Evolutionary conservation across 1,284 basidiomycete genomes (phyloP), one percentile per base, ranked within the genome.

Genomic region (Sparassis latifolia): DNA sequence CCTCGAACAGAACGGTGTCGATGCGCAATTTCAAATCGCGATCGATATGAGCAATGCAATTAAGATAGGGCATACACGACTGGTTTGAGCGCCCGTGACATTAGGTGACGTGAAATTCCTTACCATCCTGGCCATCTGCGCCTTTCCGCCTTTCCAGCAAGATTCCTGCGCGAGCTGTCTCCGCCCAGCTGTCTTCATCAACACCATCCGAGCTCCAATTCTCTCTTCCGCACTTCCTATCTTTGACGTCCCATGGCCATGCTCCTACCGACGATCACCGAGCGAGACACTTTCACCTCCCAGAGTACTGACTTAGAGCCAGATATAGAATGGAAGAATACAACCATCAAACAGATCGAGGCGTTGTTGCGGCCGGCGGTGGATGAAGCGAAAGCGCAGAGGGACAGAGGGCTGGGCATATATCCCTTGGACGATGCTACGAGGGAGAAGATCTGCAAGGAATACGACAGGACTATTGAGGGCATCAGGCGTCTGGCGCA

Each of bases 311-410:
- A 78, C 62, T 58, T 74, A 49, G 79, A 82, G 57, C 78, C 77
- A 3, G 74, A 79, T 62, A 71, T 75, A 4, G 64, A 69, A 50
- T 82, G 80, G 80, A 81, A 80, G 59, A 60, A 55, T 29, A 53
- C 56, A 1, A 65, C 78, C 52, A 68, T 61, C 56, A 57, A 59
- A 33, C 65, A 68, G 56, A 79, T 83, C 61, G 70, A 77, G 57
- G 60, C 65, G 2, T 66, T 65, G 2, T 61, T 81, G 44, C 59
- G 65, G 46, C 60, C 67, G 44, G 74, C 79, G 71, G 68, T 78
- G 42, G 66, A 73, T 44, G 72, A 77, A 44, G 77, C 78, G 3
- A 74, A 73, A 60, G 66, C 70, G 49, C 71, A 69, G 28, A 63
- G 71, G 47, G 64, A 72, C 7, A 58, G 57, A 5, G 65, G 70